These are phyloP conservation scores for Allomyces arbusculus DNA, from an alignment of 192 early-diverging fungal genomes.

Conservation along the genomic window DNA sequence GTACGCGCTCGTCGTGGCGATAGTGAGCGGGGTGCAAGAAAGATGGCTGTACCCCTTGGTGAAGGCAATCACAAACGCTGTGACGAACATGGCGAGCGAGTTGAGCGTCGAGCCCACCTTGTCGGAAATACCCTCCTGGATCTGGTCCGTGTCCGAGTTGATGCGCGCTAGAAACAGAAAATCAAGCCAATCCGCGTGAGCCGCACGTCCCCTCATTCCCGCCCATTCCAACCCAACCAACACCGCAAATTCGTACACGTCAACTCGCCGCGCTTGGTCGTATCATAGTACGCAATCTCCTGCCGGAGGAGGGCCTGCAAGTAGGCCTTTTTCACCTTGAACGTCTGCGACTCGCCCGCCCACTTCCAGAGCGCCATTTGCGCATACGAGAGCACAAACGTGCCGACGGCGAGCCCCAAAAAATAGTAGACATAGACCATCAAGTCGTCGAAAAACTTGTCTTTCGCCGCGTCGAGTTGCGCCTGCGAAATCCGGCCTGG, in stretches of 20 bases:
- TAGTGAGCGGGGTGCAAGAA: too few species aligned
- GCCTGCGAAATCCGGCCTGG: background rate
- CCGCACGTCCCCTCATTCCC: too few species aligned
- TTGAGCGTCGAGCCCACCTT: slow-evolving; percentile 57
- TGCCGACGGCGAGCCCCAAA: background rate
- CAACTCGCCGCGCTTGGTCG: background rate
- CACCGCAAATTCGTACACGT: background rate
- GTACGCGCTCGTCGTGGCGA: too few species aligned
- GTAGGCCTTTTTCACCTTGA: background rate
- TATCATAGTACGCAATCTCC: background rate
- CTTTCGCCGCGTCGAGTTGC: background rate
- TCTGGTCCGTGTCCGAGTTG: slow-evolving; percentile 58
- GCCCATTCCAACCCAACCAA: too few species aligned
- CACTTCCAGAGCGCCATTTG: background rate
- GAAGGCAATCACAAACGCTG: slow-evolving; percentile 60
- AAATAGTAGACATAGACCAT: background rate
- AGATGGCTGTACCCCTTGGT: slow-evolving; percentile 10
- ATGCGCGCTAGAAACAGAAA: slow-evolving; percentile 28
- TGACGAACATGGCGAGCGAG: slow-evolving; percentile 39
- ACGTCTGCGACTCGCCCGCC: background rate
- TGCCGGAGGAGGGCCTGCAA: background rate
- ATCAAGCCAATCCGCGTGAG: too few species aligned
- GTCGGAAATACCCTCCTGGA: slow-evolving; percentile 74
- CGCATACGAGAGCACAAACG: background rate
- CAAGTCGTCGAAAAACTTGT: background rate